Percentiles rank a stretch among this genome's conserved stretches.
Conservation (phyloP, 352 stramenopile genomes). For the Elongisporangium anandrum region DNA sequence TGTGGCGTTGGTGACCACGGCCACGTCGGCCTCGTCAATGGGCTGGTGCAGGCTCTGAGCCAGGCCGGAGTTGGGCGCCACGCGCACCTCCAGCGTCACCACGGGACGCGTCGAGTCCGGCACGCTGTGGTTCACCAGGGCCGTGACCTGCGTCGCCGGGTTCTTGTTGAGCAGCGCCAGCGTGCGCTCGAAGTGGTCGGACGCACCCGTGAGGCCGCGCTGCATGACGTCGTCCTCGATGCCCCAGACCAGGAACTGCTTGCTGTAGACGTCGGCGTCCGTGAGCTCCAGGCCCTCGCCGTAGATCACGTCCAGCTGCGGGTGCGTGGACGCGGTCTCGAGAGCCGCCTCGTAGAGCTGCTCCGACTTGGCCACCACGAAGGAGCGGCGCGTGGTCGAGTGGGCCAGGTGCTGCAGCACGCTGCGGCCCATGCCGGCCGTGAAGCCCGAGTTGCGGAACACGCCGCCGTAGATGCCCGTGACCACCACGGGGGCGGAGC, state of each 20-base stretch:
- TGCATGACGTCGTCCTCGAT: conserved; percentile 65
- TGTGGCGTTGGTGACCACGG: conserved; percentile 40
- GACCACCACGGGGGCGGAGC: conserved; percentile 31
- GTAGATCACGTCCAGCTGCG: conserved; percentile 54
- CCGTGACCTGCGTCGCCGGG: conserved; percentile 55
- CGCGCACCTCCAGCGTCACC: conserved; percentile 50
- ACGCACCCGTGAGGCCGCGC: conserved; percentile 21
- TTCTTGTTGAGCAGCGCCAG: conserved; percentile 59
- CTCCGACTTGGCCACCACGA: conserved; percentile 83
- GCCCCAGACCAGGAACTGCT: conserved; percentile 89
- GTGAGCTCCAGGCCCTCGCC: conserved; percentile 36
- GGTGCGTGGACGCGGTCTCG: conserved; percentile 36
- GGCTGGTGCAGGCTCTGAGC: conserved; percentile 30
- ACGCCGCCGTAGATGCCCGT: conserved; percentile 69
- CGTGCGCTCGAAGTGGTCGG: conserved; percentile 27
- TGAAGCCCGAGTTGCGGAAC: conserved; percentile 62
- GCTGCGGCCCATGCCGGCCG: conserved; percentile 57
- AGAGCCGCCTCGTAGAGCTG: conserved; percentile 50
- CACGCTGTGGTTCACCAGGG: conserved; percentile 53
- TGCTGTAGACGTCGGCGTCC: conserved; percentile 49
- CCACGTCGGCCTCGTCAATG: conserved; percentile 54
- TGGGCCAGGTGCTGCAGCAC: conserved; percentile 52
- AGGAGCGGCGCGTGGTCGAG: conserved; percentile 42
- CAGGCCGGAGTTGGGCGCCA: conserved; percentile 36
- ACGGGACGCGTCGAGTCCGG: conserved; percentile 21